phyloP scores from a whole-genome alignment of 805 yeast species.

The Kodamaea lidongshanica region DNA sequence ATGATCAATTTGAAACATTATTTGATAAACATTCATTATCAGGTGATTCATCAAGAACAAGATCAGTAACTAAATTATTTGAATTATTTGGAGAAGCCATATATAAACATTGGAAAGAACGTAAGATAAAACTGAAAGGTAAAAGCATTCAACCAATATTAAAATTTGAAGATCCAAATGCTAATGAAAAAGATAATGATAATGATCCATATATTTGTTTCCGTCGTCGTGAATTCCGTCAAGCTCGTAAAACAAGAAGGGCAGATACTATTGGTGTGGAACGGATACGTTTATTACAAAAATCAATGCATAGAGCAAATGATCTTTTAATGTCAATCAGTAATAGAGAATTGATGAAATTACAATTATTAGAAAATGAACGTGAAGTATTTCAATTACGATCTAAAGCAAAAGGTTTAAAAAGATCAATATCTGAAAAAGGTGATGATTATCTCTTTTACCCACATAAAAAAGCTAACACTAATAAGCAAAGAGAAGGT shows the following conservation, averaged over 20 bases:
- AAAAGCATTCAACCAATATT: constrained; percentile 65
- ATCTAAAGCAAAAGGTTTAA: constrained; percentile 62
- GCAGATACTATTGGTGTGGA: constrained; percentile 89
- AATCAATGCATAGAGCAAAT: constrained; percentile 72
- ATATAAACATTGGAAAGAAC: constrained; percentile 73
- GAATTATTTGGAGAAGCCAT: constrained; percentile 57
- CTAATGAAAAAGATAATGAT: constrained; percentile 75
- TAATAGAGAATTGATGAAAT: constrained; percentile 62
- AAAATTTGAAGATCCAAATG: constrained; percentile 73
- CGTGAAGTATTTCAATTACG: constrained; percentile 65
- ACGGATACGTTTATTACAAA: constrained; percentile 64
- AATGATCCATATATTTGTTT: constrained; percentile 93
- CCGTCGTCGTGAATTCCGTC: constrained; percentile 91
- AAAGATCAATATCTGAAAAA: constrained; percentile 66
- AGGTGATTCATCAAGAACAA: constrained; percentile 11
- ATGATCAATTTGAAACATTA: constrained; percentile 52
- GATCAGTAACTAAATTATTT: constrained; percentile 45
- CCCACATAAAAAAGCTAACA: constrained; percentile 55
- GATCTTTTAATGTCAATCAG: constrained; percentile 64
- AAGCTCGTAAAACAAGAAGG: constrained; percentile 91
- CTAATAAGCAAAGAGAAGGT: constrained; percentile 28
- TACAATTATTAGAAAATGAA: constrained; percentile 59
- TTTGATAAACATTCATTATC: constrained; percentile 43
- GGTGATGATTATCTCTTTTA: constrained; percentile 83
- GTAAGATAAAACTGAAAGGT: constrained; percentile 70